A percentile compares a stretch with the other conserved stretches of the same genome.
phyloP scores from a whole-genome alignment of 208 protist genomes.

The Leishmania amazonensis region DNA sequence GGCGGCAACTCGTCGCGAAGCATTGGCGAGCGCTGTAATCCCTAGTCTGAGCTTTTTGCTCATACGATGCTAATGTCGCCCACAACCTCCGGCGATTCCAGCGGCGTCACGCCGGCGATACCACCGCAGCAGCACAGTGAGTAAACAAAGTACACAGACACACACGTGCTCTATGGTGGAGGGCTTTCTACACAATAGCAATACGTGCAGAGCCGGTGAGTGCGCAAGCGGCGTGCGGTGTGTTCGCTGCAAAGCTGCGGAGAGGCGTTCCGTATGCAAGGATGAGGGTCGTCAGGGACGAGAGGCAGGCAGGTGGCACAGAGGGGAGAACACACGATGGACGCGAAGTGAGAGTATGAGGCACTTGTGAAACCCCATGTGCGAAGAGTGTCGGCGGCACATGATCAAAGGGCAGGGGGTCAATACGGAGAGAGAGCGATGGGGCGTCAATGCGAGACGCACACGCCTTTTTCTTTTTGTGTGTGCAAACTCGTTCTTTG shows the following conservation, averaged over 20 bases:
- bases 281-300: neutral
- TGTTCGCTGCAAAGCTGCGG: neutral
- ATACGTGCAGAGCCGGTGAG: neutral
- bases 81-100: neutral
- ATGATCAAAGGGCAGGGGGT: neutral
- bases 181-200: neutral
- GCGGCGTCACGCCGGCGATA: neutral
- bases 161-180: neutral
- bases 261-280: neutral
- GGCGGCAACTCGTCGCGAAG: slow-evolving; percentile 45
- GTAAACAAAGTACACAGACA: too few species aligned
- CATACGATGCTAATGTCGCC: too few species aligned
- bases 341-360: neutral
- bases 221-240: neutral
- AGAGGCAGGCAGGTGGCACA: neutral
- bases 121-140: neutral
- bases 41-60: neutral
- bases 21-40: slow-evolving; percentile 32
- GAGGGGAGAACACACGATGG: neutral
- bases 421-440: neutral
- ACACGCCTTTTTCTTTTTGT: neutral
- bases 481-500: too few species aligned
- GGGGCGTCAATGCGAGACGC: neutral
- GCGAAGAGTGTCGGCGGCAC: neutral
- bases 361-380: neutral